Evolutionary conservation across 2,329 filamentous ascomycete genomes (phyloP), one percentile per base, ranked within the genome.

Genomic region (Rhexocercosporidium sp.): DNA sequence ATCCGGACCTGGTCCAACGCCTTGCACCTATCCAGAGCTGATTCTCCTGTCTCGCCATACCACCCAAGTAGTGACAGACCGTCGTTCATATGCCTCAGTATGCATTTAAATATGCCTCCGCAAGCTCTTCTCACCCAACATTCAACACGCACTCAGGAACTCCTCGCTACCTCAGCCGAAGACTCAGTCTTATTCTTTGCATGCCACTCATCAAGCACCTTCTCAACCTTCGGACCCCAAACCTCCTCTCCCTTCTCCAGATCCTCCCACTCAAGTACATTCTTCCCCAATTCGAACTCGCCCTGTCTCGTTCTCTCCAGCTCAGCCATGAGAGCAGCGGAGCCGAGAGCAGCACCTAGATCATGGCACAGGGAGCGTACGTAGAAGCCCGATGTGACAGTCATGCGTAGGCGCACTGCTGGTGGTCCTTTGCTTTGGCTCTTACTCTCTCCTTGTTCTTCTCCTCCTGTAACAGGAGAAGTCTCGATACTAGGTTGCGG

Each of bases 341-440:
- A 97, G 62, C 87, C 89, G 16, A 97, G 85, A 72, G 93, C 93
- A 71, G 89, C 84, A 25, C 95, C 96, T 3, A 99, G 85, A 75
- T 99, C 96, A 77, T 98, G 94, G 74, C 93, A 94, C 73, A 99
- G 88, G 66, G 92, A 96, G 70, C 96, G 91, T 16, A 99, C 94
- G 79, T 99, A 99, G 83, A 97, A 99, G 46, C 96, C 96, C 0
- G 94, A 97, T 1, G 94, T 94, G 61, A 97, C 95, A 0, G 92
- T 97, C 88, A 99, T 93, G 66, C 92, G 90, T 67, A 99, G 88
- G 76, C 88, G 91, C 59, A 88, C 92, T 0, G 95, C 96, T 1
- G 95, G 88, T 1, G 93, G 89, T 0, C 86, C 88, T 75, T 89
- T 82, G 77, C 83, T 22, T 54, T 70, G 47, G 22, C 66, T 54